A percentile compares a stretch with the other conserved stretches of the same genome.
Evolutionary conservation across 176 grass and related monocot genomes (phyloP).

Genomic region (Avena insularis): DNA sequence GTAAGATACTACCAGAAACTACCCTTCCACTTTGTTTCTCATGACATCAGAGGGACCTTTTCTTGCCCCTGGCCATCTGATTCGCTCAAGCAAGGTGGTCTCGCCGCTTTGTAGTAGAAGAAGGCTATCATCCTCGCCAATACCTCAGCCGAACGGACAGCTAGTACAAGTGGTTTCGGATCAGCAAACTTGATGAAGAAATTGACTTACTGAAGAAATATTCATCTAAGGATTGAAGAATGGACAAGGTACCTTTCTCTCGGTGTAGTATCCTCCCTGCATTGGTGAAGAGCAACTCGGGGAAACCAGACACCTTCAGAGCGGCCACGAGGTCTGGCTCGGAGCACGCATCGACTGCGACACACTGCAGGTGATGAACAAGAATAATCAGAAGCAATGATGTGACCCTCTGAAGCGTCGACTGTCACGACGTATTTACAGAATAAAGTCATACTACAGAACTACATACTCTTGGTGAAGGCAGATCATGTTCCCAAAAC

Average conservation of each 20-base stretch:
- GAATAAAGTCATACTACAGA: neutral
- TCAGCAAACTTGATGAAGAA: neutral
- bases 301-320: conserved; percentile 77
- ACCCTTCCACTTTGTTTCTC: conserved; percentile 29
- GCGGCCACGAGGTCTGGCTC: conserved; percentile 70
- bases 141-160: conserved; percentile 69
- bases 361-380: conserved; percentile 60
- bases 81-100: conserved; percentile 73
- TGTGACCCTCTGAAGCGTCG: neutral
- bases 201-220: neutral
- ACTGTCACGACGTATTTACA: neutral
- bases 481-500: conserved; percentile 80
- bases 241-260: conserved; percentile 68
- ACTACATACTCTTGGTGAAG: conserved; percentile 76
- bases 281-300: conserved; percentile 88
- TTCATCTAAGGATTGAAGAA: neutral
- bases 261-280: conserved; percentile 90
- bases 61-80: conserved; percentile 68
- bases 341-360: conserved; percentile 73
- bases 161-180: conserved; percentile 31
- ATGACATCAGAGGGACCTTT: conserved; percentile 76
- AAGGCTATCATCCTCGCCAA: conserved; percentile 89
- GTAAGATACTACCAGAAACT: conserved; percentile 1
- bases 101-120: conserved; percentile 92
- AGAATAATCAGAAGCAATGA: neutral